Conservation (phyloP, 257 asterid species). For the Leptodermis oblonga region DNA sequence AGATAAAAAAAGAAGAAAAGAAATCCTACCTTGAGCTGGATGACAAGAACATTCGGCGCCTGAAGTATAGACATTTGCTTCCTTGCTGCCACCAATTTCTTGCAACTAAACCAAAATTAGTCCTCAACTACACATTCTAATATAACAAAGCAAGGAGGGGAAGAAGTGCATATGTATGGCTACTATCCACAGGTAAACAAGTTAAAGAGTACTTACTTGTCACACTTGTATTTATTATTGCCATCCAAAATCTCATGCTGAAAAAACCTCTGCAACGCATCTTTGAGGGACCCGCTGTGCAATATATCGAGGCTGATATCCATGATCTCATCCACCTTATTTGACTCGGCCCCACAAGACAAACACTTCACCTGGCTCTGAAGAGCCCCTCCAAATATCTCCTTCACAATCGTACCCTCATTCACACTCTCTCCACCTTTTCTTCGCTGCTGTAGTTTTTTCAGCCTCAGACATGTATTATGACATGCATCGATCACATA, state of each 20-base stretch:
- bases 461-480: conserved; percentile 80
- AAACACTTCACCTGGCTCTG: conserved; percentile 95
- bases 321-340: conserved; percentile 97
- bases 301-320: conserved; percentile 92
- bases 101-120: conserved; percentile 68
- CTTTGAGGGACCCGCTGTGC: conserved; percentile 76
- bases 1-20: conserved; percentile 3
- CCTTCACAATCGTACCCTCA: conserved; percentile 75
- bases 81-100: conserved; percentile 92
- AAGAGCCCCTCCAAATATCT: conserved; percentile 89
- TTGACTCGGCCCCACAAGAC: conserved; percentile 95
- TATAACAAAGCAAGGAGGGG: conserved; percentile 12
- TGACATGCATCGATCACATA: conserved; percentile 98
- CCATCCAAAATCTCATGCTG: conserved; percentile 94
- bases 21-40: conserved; percentile 79
- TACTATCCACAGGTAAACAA: neutral
- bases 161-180: neutral
- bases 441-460: conserved; percentile 70
- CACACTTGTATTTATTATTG: conserved; percentile 89
- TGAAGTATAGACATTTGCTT: conserved; percentile 91
- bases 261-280: conserved; percentile 81
- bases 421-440: conserved; percentile 44
- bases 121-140: conserved; percentile 14
- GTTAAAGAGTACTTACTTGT: conserved; percentile 50
- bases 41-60: conserved; percentile 96